Base-by-base conservation (phyloP, 805 yeast species). In the Saccharomycopsis lassenensis region DNA sequence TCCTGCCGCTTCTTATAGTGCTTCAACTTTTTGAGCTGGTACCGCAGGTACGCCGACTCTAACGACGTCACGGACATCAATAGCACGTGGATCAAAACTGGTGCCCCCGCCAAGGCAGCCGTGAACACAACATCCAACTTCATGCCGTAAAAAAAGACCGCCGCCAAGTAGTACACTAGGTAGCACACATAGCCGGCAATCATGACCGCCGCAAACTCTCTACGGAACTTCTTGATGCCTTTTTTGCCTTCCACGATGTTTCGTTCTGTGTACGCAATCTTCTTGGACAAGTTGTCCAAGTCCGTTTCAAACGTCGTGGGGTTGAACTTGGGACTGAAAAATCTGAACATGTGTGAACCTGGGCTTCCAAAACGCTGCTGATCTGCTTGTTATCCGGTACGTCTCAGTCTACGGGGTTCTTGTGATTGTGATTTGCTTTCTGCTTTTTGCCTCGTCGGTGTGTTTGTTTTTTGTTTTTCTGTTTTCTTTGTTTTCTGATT, bases 221-320 rank as follows among this genome's bases (percentile, higher is more conserved):
- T n/a, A n/a, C n/a, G 33, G 17, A 37, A 34, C 12, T 17, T 26
- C 6, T 39, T 10, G 12, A 31, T 35, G 10, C 7, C 8, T 7
- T 24, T 19, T 10, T 17, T 30, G 25, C 21, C 27, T 4, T 17
- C 14, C 16, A 35, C 40, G 6, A 41, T n/a, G n/a, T 27, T 12
- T 11, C 31, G 15, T 14, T 37, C 39, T 8, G 35, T 29, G 25
- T 10, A 15, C 6, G 17, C 24, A 8, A 35, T 36, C n/a, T 31
- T 25, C n/a, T 17, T 11, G 4, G 31, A 15, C 7, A 40, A 28
- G 17, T 39, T 39, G 10, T 61, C 46, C 7, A 41, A 33, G 23
- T 41, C 46, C 24, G 27, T 33, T 27, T 39, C 46, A 19, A 40
- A 28, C 4, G 44, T 41, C 10, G 33, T 15, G 10, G 44, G 43